phyloP scores from a whole-genome alignment of 1,284 basidiomycete genomes.

The Spongispora temasekensis region DNA sequence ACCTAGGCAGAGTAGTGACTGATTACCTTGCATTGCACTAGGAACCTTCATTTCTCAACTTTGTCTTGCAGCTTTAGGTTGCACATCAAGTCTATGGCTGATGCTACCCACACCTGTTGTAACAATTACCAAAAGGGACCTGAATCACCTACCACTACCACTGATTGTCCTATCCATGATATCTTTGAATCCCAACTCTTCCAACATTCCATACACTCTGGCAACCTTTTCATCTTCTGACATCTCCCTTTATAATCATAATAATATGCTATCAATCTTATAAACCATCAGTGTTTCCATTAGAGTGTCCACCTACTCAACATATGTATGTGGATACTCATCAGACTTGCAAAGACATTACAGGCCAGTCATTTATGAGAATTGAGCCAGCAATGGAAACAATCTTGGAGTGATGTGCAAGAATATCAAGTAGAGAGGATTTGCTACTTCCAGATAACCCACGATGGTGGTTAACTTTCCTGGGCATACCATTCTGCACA shows the following conservation, averaged over 20 bases:
- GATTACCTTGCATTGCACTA: too few relatives aligned
- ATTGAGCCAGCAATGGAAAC: constrained; percentile 77
- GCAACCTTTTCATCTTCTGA: constrained; percentile 91
- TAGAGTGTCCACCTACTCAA: constrained; percentile 97
- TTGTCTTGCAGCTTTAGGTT: too few relatives aligned
- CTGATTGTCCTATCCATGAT: constrained; percentile 93
- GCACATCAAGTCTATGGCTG: too few relatives aligned
- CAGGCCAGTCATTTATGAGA: constrained; percentile 84
- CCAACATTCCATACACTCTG: constrained; percentile 93
- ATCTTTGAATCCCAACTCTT: constrained; percentile 90
- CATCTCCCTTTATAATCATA: constrained; percentile 93
- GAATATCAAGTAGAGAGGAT: constrained; percentile 93
- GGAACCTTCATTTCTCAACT: too few relatives aligned
- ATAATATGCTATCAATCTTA: constrained; percentile 91
- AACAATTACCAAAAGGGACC: neutral
- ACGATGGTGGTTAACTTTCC: constrained; percentile 94
- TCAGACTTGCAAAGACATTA: constrained; percentile 77
- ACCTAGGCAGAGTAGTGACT: too few relatives aligned
- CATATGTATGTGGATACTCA: constrained; percentile 90
- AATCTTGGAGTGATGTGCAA: constrained; percentile 87
- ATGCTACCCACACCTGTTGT: too few relatives aligned
- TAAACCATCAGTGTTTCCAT: constrained; percentile 97
- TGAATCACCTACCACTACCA: constrained; percentile 60
- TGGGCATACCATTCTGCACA: constrained; percentile 82
- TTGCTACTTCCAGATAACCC: constrained; percentile 97